phyloP scores from a whole-genome alignment of 768 basidiomycete species.

The Hemileccinum impolitum region DNA sequence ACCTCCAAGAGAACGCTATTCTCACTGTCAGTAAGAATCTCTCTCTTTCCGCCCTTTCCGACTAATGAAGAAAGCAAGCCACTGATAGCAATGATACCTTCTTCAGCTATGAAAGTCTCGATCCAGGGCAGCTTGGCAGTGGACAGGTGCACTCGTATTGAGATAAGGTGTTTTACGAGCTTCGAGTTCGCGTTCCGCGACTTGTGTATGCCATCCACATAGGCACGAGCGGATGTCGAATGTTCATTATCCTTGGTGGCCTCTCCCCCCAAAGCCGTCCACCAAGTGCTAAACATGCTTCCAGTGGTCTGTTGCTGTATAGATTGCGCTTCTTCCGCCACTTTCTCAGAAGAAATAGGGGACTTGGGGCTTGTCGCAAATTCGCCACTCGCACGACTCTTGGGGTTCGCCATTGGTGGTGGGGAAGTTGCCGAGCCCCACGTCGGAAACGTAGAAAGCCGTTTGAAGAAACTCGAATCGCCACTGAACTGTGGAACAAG shows the following conservation, averaged over 20 bases:
- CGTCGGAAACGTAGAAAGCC: slow-evolving; percentile 57
- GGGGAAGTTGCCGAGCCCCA: slow-evolving; percentile 48
- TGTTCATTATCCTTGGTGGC: slow-evolving; percentile 35
- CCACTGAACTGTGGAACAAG: slow-evolving; percentile 77
- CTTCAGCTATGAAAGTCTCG: slow-evolving; percentile 60
- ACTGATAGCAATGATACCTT: slow-evolving; percentile 65
- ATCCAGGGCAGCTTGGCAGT: slow-evolving; percentile 80
- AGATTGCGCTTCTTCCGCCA: slow-evolving; percentile 30
- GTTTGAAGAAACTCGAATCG: slow-evolving; percentile 60
- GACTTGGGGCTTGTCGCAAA: slow-evolving; percentile 26
- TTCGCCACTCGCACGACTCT: slow-evolving; percentile 38
- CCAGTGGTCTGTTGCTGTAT: slow-evolving; percentile 70
- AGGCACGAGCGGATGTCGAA: slow-evolving; percentile 53
- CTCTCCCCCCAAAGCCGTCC: slow-evolving; percentile 63
- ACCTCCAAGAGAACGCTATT: slow-evolving; percentile 66
- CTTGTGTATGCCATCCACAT: slow-evolving; percentile 57
- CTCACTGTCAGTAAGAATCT: slow-evolving; percentile 60
- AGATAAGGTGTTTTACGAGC: slow-evolving; percentile 74
- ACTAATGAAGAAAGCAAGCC: slow-evolving; percentile 57
- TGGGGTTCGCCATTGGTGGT: slow-evolving; percentile 26
- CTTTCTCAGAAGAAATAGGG: slow-evolving; percentile 29
- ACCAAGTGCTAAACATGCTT: slow-evolving; percentile 74
- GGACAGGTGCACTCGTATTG: slow-evolving; percentile 80
- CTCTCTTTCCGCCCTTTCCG: slow-evolving; percentile 63
- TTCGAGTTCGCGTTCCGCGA: slow-evolving; percentile 54